Base-by-base conservation (phyloP, 768 basidiomycete genomes). In the Candolleomyces eurysporus region DNA sequence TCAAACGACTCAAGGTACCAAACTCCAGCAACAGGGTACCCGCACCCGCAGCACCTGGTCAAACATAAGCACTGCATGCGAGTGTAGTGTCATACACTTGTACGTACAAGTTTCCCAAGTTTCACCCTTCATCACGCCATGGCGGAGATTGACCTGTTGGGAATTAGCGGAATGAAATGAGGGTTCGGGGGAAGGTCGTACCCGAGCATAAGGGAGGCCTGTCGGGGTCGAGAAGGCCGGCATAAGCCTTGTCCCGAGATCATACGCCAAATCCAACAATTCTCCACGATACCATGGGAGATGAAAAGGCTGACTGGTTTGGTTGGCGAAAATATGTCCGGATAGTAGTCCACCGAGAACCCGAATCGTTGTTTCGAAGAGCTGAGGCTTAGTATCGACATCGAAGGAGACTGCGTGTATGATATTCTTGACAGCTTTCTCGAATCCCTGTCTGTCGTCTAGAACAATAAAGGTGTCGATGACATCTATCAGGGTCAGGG, bases 281-380 rank as follows among this genome's bases (percentile, higher is more conserved):
- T 97, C 90, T 16, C 84, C 88, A 17, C 79, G 79, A 71, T 98
- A 97, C 91, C 92, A 94, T 4, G 90, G 86, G 45, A 96, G 76
- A 68, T 86, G 78, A 68, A 94, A 93, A 19, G 86, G 84, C 42
- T 88, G 86, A 2, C 76, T 83, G 2, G 80, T 75, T 54, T 85
- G 78, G 62, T 79, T 86, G n/a, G 92, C 91, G 70, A 88, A 91
- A 56, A 89, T 84, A 67, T 95, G 94, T 26, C 86, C 94, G 7
- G 92, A 93, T 14, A 95, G 72, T 42, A 99, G 82, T 4, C 94
- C 94, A 3, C 97, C 97, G 9, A 99, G 78, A 6, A 95, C 93
- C 30, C 96, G 87, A 59, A 98, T 98, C 0, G 93, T 98, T 10
- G 92, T 92, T 77, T 99, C 96, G 69, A 99, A 99, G 4, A 98